Evolutionary conservation across 805 yeast genomes (phyloP).

Genomic region (Lipomyces yamadae): DNA sequence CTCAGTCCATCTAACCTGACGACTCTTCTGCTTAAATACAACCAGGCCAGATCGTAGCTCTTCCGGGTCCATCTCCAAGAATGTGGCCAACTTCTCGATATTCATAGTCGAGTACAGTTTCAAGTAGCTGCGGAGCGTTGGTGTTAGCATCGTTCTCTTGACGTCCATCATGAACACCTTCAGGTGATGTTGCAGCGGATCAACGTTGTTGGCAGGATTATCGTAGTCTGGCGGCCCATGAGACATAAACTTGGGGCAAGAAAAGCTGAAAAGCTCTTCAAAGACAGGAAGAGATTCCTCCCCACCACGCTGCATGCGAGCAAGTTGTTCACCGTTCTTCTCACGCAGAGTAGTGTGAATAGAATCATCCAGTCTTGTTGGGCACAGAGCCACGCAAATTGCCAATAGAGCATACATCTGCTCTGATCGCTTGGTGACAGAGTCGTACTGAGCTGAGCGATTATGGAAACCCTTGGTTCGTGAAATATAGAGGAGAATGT

Average conservation of each 20-base stretch:
- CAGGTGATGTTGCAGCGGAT: slow-evolving; percentile 53
- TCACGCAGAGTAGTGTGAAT: slow-evolving; percentile 53
- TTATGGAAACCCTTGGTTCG: slow-evolving; percentile 52
- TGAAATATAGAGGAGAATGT: slow-evolving; percentile 53
- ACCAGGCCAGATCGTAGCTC: slow-evolving; percentile 50
- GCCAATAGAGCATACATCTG: slow-evolving; percentile 59
- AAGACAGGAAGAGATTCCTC: slow-evolving; percentile 50
- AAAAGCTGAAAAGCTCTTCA: slow-evolving; percentile 55
- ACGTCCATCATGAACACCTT: slow-evolving; percentile 53
- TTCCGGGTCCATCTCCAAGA: slow-evolving; percentile 48
- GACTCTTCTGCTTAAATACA: slow-evolving; percentile 52
- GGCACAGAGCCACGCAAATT: slow-evolving; percentile 53
- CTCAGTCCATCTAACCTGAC: slow-evolving; percentile 52
- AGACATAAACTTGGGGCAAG: slow-evolving; percentile 56
- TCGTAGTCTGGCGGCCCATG: slow-evolving; percentile 48
- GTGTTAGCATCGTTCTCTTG: slow-evolving; percentile 47
- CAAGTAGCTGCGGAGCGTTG: slow-evolving; percentile 53
- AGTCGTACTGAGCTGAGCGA: slow-evolving; percentile 53
- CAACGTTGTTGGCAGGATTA: slow-evolving; percentile 44
- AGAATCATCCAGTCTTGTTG: slow-evolving; percentile 55
- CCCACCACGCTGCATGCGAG: slow-evolving; percentile 52
- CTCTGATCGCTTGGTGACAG: slow-evolving; percentile 54
- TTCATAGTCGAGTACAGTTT: slow-evolving; percentile 55
- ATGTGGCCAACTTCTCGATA: slow-evolving; percentile 50
- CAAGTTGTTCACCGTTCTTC: slow-evolving; percentile 54